These are phyloP conservation scores for Aspergillus texensis DNA, from an alignment of 2,329 filamentous ascomycete genomes.

Conservation along the genomic window DNA sequence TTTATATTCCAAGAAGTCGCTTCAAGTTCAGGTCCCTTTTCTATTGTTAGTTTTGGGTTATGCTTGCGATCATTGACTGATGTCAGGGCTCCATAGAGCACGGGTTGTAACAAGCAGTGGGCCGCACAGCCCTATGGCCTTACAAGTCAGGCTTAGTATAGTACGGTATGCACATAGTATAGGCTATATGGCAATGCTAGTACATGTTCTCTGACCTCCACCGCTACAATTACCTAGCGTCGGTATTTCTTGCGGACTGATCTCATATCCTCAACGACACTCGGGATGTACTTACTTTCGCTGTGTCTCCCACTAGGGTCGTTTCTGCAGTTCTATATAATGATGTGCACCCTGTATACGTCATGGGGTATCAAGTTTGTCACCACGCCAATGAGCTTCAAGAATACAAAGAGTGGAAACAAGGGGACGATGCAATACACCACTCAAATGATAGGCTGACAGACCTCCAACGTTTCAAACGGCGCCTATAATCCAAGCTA, in stretches of 20 bases:
- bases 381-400: background rate
- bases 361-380: background rate
- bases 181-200: background rate
- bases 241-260: background rate
- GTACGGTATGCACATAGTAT: background rate
- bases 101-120: slow-evolving; percentile 1
- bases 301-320: background rate
- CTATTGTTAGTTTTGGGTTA: background rate
- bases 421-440: background rate
- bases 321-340: background rate
- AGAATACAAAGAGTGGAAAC: background rate
- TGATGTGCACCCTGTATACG: background rate
- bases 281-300: background rate
- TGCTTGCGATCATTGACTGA: background rate
- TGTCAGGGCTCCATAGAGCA: background rate
- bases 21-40: background rate
- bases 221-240: background rate
- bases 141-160: background rate
- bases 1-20: background rate
- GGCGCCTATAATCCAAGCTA: no score
- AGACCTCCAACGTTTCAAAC: background rate
- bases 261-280: background rate
- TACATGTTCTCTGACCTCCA: background rate
- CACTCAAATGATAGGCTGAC: background rate
- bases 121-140: slow-evolving; percentile 11